These are phyloP conservation scores for Chondrus crispus DNA, from an alignment of 23 red algal species.

Conservation along the genomic window DNA sequence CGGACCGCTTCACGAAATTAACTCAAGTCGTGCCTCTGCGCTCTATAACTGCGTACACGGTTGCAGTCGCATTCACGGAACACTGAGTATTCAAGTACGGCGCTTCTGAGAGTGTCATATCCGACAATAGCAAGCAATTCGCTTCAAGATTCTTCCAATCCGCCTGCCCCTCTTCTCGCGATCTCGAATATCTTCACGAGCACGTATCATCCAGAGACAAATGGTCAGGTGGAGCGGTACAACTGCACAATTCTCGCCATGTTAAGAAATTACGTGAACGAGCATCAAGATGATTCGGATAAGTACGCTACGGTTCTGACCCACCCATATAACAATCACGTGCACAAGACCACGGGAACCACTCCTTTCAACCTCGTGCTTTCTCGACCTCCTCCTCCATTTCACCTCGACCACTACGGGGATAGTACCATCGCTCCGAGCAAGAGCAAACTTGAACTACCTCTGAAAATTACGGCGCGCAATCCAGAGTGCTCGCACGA, in stretches of 20 bases:
- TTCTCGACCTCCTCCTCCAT: neutral
- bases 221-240: neutral
- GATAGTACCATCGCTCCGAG: no score
- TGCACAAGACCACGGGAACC: neutral
- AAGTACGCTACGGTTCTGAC: neutral
- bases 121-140: neutral
- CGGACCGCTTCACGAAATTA: neutral
- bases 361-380: neutral
- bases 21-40: neutral
- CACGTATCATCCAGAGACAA: neutral
- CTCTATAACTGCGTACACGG: neutral
- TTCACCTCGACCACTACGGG: neutral
- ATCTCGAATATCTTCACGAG: neutral
- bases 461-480: neutral
- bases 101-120: neutral
- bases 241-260: neutral
- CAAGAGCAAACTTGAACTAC: neutral
- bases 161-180: neutral
- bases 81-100: neutral
- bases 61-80: neutral
- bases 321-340: neutral
- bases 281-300: neutral
- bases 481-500: neutral
- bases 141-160: neutral
- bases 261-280: neutral